Percentiles rank a stretch among this genome's conserved stretches.
Evolutionary conservation across 345 rosid genomes (phyloP).

Genomic region (Mallotus nudiflorus): DNA sequence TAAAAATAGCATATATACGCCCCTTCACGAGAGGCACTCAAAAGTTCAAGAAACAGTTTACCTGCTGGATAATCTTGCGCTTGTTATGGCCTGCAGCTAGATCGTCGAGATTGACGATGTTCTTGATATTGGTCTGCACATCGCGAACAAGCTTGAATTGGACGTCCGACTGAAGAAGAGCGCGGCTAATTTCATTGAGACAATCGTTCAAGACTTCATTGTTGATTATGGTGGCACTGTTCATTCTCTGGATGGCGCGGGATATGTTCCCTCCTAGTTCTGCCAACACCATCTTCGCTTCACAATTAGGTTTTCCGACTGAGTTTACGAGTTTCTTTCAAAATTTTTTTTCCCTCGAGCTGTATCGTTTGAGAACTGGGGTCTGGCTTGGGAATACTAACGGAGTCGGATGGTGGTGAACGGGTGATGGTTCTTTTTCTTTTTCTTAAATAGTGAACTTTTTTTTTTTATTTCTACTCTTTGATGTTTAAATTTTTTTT

Average conservation of each 20-base stretch:
- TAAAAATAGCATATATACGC: too few species aligned
- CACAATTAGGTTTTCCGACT: constrained; percentile 14
- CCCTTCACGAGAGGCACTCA: too few species aligned
- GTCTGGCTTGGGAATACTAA: too few species aligned
- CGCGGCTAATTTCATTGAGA: constrained; percentile 88
- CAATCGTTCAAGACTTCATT: constrained; percentile 85
- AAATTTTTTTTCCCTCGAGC: too few species aligned
- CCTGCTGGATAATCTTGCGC: constrained; percentile 89
- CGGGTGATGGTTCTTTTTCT: too few species aligned
- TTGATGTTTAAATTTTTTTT: too few species aligned
- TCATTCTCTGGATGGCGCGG: constrained; percentile 96
- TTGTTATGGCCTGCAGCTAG: constrained; percentile 97
- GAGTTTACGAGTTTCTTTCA: too few species aligned
- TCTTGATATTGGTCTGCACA: constrained; percentile 86
- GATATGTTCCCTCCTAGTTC: constrained; percentile 86
- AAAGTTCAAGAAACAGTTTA: too few species aligned
- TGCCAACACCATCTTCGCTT: constrained; percentile 74
- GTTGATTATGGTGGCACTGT: constrained; percentile 89
- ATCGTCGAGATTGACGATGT: constrained; percentile 86
- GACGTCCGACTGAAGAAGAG: constrained; percentile 87
- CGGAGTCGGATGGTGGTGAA: too few species aligned
- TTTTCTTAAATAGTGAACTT: too few species aligned
- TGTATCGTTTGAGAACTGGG: too few species aligned
- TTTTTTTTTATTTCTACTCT: too few species aligned
- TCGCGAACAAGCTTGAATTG: constrained; percentile 92